phyloP scores from a whole-genome alignment of 768 basidiomycete genomes.

The Leccinum subtestaceum region DNA sequence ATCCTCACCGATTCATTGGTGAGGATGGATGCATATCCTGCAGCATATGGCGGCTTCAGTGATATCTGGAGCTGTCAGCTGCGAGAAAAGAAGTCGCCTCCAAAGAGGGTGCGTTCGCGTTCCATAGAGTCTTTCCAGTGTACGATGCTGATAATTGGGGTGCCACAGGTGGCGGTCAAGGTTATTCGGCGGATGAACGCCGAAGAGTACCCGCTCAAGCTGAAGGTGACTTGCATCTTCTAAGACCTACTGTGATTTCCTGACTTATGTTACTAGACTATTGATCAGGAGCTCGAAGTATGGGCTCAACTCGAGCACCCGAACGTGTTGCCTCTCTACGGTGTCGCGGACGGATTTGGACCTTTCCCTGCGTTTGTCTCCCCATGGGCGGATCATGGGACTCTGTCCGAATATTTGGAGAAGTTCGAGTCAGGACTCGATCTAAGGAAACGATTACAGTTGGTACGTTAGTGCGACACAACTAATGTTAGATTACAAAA shows the following conservation, averaged over 20 bases:
- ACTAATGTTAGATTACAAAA: neutral
- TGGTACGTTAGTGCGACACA: slow-evolving; percentile 10
- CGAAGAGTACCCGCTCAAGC: slow-evolving; percentile 10
- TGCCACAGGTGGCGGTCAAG: slow-evolving; percentile 28
- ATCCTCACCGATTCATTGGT: slow-evolving; percentile 18
- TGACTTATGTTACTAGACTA: slow-evolving; percentile 18
- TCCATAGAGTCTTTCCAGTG: neutral
- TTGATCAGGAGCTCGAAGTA: slow-evolving; percentile 29
- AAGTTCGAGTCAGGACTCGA: slow-evolving; percentile 8
- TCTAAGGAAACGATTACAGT: slow-evolving; percentile 11
- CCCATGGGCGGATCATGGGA: slow-evolving; percentile 34
- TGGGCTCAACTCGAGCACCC: slow-evolving; percentile 29
- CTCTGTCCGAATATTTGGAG: slow-evolving; percentile 30
- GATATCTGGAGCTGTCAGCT: slow-evolving; percentile 28
- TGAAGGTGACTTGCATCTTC: slow-evolving; percentile 8
- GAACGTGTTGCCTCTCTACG: slow-evolving; percentile 33
- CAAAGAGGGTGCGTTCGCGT: slow-evolving; percentile 11
- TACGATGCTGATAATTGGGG: neutral
- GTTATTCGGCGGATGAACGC: slow-evolving; percentile 15
- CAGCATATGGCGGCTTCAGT: slow-evolving; percentile 30
- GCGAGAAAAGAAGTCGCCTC: neutral
- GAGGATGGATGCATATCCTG: slow-evolving; percentile 20
- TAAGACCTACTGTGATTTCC: neutral
- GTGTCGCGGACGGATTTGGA: slow-evolving; percentile 26
- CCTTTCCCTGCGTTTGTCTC: slow-evolving; percentile 31